Base-by-base conservation (phyloP, 768 basidiomycete species). In the Mycena venus region DNA sequence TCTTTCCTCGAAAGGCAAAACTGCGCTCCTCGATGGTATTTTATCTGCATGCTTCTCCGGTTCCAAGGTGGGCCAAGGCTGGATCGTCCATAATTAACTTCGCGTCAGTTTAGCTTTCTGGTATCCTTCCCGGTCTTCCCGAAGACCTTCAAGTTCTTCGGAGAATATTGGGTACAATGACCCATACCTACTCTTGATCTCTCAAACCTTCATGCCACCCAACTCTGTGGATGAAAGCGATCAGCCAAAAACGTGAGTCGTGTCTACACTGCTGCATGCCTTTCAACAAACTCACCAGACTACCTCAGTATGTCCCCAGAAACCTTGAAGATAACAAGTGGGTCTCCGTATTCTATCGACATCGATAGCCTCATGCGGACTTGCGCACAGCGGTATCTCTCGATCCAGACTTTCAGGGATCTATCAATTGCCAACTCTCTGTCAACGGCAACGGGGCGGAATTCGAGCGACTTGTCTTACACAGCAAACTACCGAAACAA, bases 281-380 rank as follows among this genome's bases (percentile, higher is more conserved):
- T 9, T 10, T 23, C 9, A 7, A 25, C 49, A 58, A 10, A 19
- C 66, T 68, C 66, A 59, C 27, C 62, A 40, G 29, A n/a, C 21
- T 32, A 15, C 42, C 7, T 9, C 38, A 68, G 60, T 2, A 51
- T 63, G 72, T 51, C 53, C 1, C 49, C 56, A 47, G 67, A 73
- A 38, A 63, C 29, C 25, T 42, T 73, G 23, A 68, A n/a, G 25
- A 58, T 73, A 32, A 62, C 40, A 29, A 25, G 72, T 73, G 1
- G 14, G 71, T 56, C 27, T 23, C 56, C 21, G 3, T 23, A 9
- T 17, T 59, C 9, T 19, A 56, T 49, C 36, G 31, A 25, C n/a
- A 68, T 64, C 66, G 72, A 68, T 68, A 73, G 61, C 34, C 31
- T 3, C 8, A 17, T 7, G n/a, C 34, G 29, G 4, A 5, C 47